Evolutionary conservation across 2,329 filamentous ascomycete genomes (phyloP).

Genomic region (Fonsecaea multimorphosa): DNA sequence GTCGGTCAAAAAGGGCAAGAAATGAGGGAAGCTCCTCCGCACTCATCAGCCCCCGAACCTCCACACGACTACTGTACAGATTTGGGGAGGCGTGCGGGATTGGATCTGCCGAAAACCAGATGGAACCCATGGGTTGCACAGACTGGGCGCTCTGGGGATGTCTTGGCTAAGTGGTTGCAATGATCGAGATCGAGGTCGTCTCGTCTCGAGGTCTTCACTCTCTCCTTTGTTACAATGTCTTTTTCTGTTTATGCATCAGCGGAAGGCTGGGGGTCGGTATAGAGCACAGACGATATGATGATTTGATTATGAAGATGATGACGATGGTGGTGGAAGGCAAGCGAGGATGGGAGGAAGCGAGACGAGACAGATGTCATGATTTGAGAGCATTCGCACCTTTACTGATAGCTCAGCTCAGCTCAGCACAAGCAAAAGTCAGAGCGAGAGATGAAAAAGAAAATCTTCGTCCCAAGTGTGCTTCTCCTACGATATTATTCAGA

Average conservation of each 20-base stretch:
- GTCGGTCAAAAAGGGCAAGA: slow-evolving; percentile 43
- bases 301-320: neutral
- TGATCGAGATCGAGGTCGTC: neutral
- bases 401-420: neutral
- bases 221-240: neutral
- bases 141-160: neutral
- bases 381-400: neutral
- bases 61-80: neutral
- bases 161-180: neutral
- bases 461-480: too few species aligned
- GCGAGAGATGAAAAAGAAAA: neutral
- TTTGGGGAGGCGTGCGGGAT: neutral
- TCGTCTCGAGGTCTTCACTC: neutral
- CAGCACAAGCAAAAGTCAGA: too few species aligned
- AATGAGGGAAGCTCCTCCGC: slow-evolving; percentile 24
- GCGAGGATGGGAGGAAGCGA: neutral
- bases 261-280: slow-evolving; percentile 5
- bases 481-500: too few species aligned
- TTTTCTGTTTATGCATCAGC: slow-evolving; percentile 20
- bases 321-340: neutral
- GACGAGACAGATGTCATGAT: neutral
- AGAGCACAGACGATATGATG: neutral
- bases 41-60: neutral
- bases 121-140: neutral
- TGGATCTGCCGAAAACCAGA: neutral